These are phyloP conservation scores for Platismatia glauca DNA, from an alignment of 495 filamentous ascomycete genomes.

Conservation along the genomic window DNA sequence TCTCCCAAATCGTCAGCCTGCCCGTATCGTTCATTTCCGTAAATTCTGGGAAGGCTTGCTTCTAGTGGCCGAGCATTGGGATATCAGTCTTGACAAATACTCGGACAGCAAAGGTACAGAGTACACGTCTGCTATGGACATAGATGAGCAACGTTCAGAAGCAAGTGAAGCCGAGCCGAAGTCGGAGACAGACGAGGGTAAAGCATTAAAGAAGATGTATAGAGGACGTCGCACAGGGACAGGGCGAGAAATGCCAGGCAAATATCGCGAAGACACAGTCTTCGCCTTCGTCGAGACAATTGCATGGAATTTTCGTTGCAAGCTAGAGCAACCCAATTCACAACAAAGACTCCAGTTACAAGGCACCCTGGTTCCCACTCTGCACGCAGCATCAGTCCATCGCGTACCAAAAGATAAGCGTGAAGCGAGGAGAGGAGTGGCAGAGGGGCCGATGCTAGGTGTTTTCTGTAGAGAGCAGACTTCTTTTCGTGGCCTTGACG, in stretches of 20 bases:
- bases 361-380: conserved; percentile 42
- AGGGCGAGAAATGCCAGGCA: conserved; percentile 66
- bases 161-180: neutral
- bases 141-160: conserved; percentile 25
- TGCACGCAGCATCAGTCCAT: conserved; percentile 51
- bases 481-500: conserved; percentile 36
- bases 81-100: conserved; percentile 50
- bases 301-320: conserved; percentile 71
- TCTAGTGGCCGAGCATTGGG: conserved; percentile 55
- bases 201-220: conserved; percentile 28
- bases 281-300: conserved; percentile 68
- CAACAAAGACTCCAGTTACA: conserved; percentile 55
- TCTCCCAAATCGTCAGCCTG: conserved; percentile 30
- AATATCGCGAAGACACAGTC: conserved; percentile 61
- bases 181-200: neutral
- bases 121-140: conserved; percentile 26
- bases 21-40: conserved; percentile 46
- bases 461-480: conserved; percentile 52
- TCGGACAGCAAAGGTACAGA: conserved; percentile 14
- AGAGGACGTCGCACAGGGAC: conserved; percentile 50
- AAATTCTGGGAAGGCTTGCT: conserved; percentile 54
- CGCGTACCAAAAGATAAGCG: conserved; percentile 58
- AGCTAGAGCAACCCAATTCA: conserved; percentile 50
- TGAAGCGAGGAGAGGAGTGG: conserved; percentile 59
- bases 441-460: conserved; percentile 63